phyloP scores from a whole-genome alignment of 2,329 filamentous ascomycete species.

The Pseudofabraea citricarpa region DNA sequence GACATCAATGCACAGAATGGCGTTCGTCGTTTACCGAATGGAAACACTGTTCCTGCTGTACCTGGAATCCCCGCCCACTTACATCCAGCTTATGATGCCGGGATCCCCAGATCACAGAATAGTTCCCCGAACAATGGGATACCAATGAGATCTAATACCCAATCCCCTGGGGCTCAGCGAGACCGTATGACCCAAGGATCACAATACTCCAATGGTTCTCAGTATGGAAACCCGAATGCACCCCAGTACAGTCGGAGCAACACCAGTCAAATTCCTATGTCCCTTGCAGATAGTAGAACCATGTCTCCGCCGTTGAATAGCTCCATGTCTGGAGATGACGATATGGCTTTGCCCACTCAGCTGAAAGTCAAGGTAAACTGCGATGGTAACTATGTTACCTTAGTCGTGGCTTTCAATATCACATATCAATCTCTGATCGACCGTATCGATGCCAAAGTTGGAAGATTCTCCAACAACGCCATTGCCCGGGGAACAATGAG shows the following conservation, averaged over 20 bases:
- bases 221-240: constrained; percentile 25
- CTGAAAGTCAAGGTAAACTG: constrained; percentile 95
- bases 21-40: constrained; percentile 48
- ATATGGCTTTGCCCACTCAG: constrained; percentile 62
- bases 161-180: constrained; percentile 64
- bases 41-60: constrained; percentile 61
- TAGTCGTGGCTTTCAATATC: constrained; percentile 96
- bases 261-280: constrained; percentile 23
- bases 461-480: constrained; percentile 77
- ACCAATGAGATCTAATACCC: constrained; percentile 63
- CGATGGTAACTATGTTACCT: constrained; percentile 84
- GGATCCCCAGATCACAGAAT: constrained; percentile 73
- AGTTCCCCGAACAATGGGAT: constrained; percentile 68
- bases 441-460: constrained; percentile 92
- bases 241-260: constrained; percentile 30
- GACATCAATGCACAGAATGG: constrained; percentile 75
- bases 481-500: constrained; percentile 80
- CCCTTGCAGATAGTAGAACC: constrained; percentile 28
- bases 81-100: constrained; percentile 52
- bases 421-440: constrained; percentile 91
- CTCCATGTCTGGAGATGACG: constrained; percentile 28
- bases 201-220: constrained; percentile 26
- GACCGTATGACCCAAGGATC: constrained; percentile 46
- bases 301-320: constrained; percentile 40
- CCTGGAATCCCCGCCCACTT: constrained; percentile 72